A percentile compares a stretch with the other conserved stretches of the same genome.
Conservation (phyloP, 2,329 filamentous ascomycete species). For the Cladobotryum protrusum region DNA sequence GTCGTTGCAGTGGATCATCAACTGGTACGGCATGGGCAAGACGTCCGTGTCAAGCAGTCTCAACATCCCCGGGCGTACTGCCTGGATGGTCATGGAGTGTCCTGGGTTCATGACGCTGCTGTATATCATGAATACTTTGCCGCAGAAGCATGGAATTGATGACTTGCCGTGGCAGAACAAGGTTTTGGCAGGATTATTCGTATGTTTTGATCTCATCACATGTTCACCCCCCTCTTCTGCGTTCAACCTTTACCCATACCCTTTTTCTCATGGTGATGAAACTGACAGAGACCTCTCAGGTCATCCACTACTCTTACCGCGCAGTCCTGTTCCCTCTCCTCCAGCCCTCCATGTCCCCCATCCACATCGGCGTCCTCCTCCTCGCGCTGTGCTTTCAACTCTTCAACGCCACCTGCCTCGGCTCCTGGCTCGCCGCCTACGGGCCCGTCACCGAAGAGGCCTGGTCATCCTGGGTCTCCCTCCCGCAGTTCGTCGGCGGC, state of each 20-base stretch:
- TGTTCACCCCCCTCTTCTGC: not conserved
- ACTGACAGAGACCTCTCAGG: slow-evolving; percentile 31
- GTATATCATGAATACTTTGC: slow-evolving; percentile 70
- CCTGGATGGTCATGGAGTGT: slow-evolving; percentile 84
- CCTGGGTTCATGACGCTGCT: slow-evolving; percentile 70
- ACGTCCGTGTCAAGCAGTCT: slow-evolving; percentile 67
- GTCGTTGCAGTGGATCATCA: slow-evolving; percentile 65
- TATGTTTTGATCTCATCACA: slow-evolving; percentile 25
- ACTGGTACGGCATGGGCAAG: slow-evolving; percentile 89
- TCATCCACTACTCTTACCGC: slow-evolving; percentile 86
- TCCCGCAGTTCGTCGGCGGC: slow-evolving; percentile 52
- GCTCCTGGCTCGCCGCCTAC: slow-evolving; percentile 76
- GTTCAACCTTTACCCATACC: not conserved
- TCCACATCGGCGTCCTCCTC: slow-evolving; percentile 63
- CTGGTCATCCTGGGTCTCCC: slow-evolving; percentile 38
- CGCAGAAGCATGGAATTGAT: slow-evolving; percentile 48
- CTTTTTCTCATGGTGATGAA: not conserved
- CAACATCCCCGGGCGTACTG: slow-evolving; percentile 84
- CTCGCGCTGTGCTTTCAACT: slow-evolving; percentile 69
- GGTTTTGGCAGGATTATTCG: slow-evolving; percentile 64
- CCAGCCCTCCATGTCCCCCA: slow-evolving; percentile 88
- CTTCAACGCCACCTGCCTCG: slow-evolving; percentile 70
- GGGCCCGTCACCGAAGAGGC: slow-evolving; percentile 55
- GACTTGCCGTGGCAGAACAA: slow-evolving; percentile 71
- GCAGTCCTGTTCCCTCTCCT: slow-evolving; percentile 76